Base-by-base conservation (phyloP, 179 eudicot species). In the Patellifolia procumbens region DNA sequence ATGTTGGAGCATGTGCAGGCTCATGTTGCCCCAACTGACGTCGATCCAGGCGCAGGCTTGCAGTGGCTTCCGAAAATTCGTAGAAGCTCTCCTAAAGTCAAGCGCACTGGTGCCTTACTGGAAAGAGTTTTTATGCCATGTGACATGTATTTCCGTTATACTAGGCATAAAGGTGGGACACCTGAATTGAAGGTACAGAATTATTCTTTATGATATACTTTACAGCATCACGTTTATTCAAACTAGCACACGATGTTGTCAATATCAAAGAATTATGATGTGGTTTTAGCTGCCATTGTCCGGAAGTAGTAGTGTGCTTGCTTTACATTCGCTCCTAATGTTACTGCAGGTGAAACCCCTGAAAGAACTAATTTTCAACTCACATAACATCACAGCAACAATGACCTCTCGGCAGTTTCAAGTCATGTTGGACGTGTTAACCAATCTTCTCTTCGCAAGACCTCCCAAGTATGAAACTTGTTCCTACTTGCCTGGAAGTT, bases 1-100 rank as follows among this genome's bases (percentile, higher is more conserved):
- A 91, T 94, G 99, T 83, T 96, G 83, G 99, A 96, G 86, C 97
- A 88, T 75, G 99, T 96, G 55, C 99, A 96, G 81, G 99, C 99
- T 86, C 99, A 96, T 88, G 99, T 96, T 79, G 98, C 99, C 70
- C 99, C 99, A 68, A 96, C 99, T 71, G 99, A 96, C 89, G 99
- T 96, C 84, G 99, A 96, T 82, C 99, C 99, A 73, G 99, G 99
- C 51, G 98, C 99, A 78, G 99, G 98, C 83, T 76, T 96, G 74
- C 99, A 96, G 83, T 96, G 99, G 99, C 96, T 96, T 74, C 99
- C 99, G 39, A 96, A 90, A 88, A 96, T 96, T 73, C 93, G 87
- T 49, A 87, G 93, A 85, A 91, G 86, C 86, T 96, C 98, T 49
- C 99, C 97, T 10, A 91, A 91, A 85, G 96, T 94, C 72, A 93